Evolutionary conservation across 177 flowering plant species (phyloP), one percentile per base, ranked within the genome.

Genomic region (Vitis hybrid): DNA sequence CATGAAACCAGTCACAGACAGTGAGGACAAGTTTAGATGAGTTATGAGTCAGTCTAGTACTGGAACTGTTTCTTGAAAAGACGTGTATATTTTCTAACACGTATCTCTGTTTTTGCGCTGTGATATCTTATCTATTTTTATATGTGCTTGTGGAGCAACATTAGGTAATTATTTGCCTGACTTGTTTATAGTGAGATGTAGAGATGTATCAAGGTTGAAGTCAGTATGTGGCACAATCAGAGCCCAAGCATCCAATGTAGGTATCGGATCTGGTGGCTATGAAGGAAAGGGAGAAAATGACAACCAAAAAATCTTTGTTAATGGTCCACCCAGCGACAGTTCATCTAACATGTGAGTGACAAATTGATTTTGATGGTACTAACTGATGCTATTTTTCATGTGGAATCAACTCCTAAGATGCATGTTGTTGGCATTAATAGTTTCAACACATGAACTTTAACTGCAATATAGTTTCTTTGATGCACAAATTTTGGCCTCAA

Each of bases 221-320:
- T 70, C 70, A 3, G 48, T 67, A 14, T 64, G 55, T 51, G 62
- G 67, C 34, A 74, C 66, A 71, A 23, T 83, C 21, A 81, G 83
- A 84, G 81, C 79, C 63, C 89, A 84, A 76, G 88, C 89, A 64
- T 89, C 92, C 18, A 86, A 87, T 77, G 75, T 81, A 62, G 83
- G 93, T 73, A 50, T 83, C 66, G 98, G 94, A 72, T 81, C 97
- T 63, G 93, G 88, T 18, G 82, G 80, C 70, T 85, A 80, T 72
- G 91, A 84, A 68, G 87, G 69, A 56, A 75, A 76, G 11, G 81
- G 80, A 32, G 92, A 79, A 72, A 82, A 80, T 51, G 81, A 78
- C 19, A 58, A 67, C 66, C 80, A 78, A 17, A 79, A 79, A 15
- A 60, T 66, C 15, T 55, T 58, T 56, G 26, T 54, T 6, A 58